These are phyloP conservation scores for Pseudoperonospora humuli DNA, from an alignment of 352 stramenopile species.

Conservation along the genomic window DNA sequence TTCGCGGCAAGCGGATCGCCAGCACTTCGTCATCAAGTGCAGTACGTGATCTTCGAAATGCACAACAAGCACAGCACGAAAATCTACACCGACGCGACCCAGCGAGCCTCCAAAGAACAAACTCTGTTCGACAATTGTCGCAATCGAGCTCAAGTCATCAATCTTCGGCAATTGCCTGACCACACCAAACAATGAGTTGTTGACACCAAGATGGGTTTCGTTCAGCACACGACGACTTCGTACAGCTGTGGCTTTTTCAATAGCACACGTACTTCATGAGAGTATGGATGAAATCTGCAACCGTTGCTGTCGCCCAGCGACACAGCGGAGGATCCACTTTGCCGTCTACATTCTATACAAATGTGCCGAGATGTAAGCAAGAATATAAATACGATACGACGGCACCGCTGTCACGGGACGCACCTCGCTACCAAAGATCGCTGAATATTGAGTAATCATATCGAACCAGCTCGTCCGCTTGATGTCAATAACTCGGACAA, in stretches of 20 bases:
- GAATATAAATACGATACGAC: neutral
- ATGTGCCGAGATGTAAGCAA: neutral
- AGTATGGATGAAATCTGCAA: conserved; percentile 74
- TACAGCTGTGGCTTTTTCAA: neutral
- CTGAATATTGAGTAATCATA: conserved; percentile 87
- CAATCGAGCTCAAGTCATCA: conserved; percentile 73
- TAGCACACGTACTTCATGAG: conserved; percentile 54
- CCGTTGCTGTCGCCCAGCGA: conserved; percentile 70
- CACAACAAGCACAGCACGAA: conserved; percentile 71
- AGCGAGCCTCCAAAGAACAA: conserved; percentile 81
- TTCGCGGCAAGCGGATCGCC: conserved; percentile 44
- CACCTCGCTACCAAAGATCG: conserved; percentile 82
- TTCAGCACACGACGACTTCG: neutral
- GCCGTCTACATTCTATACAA: conserved; percentile 48
- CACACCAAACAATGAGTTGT: conserved; percentile 4
- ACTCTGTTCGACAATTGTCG: conserved; percentile 75
- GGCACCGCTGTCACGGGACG: neutral
- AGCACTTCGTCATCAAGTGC: conserved; percentile 51
- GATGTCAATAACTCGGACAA: conserved; percentile 81
- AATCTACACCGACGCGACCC: conserved; percentile 74
- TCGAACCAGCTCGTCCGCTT: conserved; percentile 88
- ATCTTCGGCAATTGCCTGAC: conserved; percentile 76
- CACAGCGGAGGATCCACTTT: conserved; percentile 78
- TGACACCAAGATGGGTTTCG: too few species aligned
- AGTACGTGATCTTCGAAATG: conserved; percentile 79